Evolutionary conservation across 1,139 yeast species (phyloP).

Genomic region (Geotrichum restrictum): DNA sequence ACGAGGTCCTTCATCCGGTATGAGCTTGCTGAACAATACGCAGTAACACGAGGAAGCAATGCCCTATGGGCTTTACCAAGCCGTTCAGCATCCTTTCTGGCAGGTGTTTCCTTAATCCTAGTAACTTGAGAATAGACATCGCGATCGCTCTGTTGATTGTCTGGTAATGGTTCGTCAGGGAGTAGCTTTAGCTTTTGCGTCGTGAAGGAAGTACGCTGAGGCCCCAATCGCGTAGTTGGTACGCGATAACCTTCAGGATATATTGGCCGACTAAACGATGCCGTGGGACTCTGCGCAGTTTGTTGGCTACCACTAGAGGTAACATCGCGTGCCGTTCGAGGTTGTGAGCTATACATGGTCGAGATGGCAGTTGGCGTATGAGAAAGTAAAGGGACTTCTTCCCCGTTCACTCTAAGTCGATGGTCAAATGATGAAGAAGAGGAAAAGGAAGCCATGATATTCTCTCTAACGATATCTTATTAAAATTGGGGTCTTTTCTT

Average conservation of each 20-base stretch:
- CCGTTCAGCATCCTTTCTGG: slow-evolving; percentile 90
- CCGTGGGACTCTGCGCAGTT: not conserved
- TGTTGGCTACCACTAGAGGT: no score
- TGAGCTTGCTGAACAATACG: slow-evolving; percentile 33
- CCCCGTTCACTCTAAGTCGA: no score
- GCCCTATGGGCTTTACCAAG: slow-evolving; percentile 82
- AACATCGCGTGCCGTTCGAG: no score
- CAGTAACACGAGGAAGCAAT: slow-evolving; percentile 30
- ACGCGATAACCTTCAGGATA: slow-evolving; percentile 17
- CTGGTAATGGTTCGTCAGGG: slow-evolving; percentile 67
- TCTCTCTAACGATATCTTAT: no score
- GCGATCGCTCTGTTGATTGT: slow-evolving; percentile 43
- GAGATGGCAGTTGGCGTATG: no score
- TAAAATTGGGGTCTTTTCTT: no score
- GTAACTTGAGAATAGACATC: slow-evolving; percentile 79
- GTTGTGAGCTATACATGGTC: no score
- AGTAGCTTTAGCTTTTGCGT: slow-evolving; percentile 80
- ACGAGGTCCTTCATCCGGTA: slow-evolving; percentile 82
- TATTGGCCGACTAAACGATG: slow-evolving; percentile 1
- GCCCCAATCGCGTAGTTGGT: slow-evolving; percentile 50
- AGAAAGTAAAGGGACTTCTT: no score
- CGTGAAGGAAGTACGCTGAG: slow-evolving; percentile 84
- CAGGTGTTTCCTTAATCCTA: slow-evolving; percentile 82
- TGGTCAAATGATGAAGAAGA: no score
- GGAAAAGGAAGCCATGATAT: no score